A percentile compares a stretch with the other conserved stretches of the same genome.
Conservation (phyloP, 108 stramenopile genomes). For the Phaeodactylum tricornutum region DNA sequence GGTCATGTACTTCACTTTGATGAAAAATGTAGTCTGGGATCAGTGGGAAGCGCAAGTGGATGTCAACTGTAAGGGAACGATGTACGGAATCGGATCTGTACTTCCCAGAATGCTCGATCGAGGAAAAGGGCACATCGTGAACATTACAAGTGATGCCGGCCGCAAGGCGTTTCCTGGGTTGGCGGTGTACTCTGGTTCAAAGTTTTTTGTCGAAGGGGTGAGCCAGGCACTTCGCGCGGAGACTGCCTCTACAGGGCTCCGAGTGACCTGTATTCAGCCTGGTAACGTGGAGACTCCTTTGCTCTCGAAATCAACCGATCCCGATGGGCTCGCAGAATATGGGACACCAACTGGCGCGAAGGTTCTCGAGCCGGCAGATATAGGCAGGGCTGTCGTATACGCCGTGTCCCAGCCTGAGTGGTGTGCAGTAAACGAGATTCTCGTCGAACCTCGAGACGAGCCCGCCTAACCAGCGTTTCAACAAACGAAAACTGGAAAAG, state of each 20-base stretch:
- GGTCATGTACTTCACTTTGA: conserved; percentile 75
- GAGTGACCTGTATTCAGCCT: conserved; percentile 40
- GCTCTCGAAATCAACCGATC: too few species aligned
- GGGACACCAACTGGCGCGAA: too few species aligned
- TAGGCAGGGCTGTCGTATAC: too few species aligned
- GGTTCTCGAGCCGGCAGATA: too few species aligned
- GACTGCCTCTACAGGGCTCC: conserved; percentile 39
- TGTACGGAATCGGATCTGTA: conserved; percentile 52
- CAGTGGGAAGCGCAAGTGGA: conserved; percentile 74
- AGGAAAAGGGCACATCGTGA: conserved; percentile 66
- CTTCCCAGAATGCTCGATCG: conserved; percentile 44
- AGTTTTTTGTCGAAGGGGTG: conserved; percentile 62
- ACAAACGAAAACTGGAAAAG: too few species aligned
- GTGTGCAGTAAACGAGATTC: too few species aligned
- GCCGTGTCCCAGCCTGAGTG: too few species aligned
- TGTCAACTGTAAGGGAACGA: conserved; percentile 72
- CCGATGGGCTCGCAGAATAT: too few species aligned
- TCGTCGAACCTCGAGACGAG: too few species aligned
- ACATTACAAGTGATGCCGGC: conserved; percentile 71
- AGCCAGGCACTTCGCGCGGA: conserved; percentile 34
- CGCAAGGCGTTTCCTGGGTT: conserved; percentile 50
- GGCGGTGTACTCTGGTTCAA: conserved; percentile 67
- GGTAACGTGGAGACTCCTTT: too few species aligned
- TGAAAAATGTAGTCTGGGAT: conserved; percentile 63
- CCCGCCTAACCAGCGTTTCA: too few species aligned